phyloP scores from a whole-genome alignment of 2,329 filamentous ascomycete genomes.

The Trichoderma lentiforme region DNA sequence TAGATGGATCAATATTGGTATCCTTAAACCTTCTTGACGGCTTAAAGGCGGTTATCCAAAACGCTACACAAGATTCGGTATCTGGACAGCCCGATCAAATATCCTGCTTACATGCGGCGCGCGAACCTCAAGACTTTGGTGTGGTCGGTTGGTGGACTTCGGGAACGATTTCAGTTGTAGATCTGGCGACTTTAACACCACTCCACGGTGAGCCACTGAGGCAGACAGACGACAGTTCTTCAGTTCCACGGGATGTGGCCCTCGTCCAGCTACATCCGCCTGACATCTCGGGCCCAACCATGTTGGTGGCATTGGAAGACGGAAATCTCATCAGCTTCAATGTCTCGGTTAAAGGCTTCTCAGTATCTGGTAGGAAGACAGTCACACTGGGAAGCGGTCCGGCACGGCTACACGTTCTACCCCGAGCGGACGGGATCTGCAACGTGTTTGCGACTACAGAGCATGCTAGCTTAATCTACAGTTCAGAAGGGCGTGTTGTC shows the following conservation, averaged over 20 bases:
- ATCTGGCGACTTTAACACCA: slow-evolving; percentile 62
- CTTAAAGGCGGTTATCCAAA: slow-evolving; percentile 56
- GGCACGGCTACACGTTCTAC: slow-evolving; percentile 74
- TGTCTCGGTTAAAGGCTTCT: slow-evolving; percentile 58
- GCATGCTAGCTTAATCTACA: slow-evolving; percentile 90
- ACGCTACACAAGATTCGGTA: slow-evolving; percentile 51
- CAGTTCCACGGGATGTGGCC: slow-evolving; percentile 77
- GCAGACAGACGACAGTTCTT: slow-evolving; percentile 61
- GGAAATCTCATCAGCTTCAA: slow-evolving; percentile 84
- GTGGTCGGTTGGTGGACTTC: slow-evolving; percentile 86
- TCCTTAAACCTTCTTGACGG: slow-evolving; percentile 62
- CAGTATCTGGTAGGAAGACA: slow-evolving; percentile 71
- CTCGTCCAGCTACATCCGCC: slow-evolving; percentile 74
- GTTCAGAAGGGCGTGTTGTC: slow-evolving; percentile 78
- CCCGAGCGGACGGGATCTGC: slow-evolving; percentile 62
- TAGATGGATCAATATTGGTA: slow-evolving; percentile 70
- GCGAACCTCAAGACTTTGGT: slow-evolving; percentile 60
- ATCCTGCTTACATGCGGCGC: slow-evolving; percentile 76
- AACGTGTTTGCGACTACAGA: slow-evolving; percentile 94
- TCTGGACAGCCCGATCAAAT: slow-evolving; percentile 60
- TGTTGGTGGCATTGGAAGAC: slow-evolving; percentile 89
- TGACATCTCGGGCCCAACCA: slow-evolving; percentile 57
- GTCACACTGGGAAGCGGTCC: slow-evolving; percentile 83
- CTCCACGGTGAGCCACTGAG: slow-evolving; percentile 63
- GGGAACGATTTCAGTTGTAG: slow-evolving; percentile 73